Conservation (phyloP, 2,329 filamentous ascomycete species). For the Sclerotinia minor region DNA sequence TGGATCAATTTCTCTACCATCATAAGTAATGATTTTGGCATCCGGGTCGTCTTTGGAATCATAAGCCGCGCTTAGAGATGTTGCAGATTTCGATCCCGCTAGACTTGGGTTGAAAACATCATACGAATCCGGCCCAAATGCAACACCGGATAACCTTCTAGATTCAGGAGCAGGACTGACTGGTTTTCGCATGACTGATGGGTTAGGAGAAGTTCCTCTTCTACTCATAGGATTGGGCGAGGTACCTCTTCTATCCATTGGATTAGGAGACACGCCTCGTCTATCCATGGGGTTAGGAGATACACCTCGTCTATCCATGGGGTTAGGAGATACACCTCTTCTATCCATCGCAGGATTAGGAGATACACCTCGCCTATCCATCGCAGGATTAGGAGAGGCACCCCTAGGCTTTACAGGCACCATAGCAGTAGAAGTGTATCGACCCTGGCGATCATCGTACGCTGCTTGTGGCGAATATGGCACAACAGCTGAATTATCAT, state of each 20-base stretch:
- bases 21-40: conserved; percentile 72
- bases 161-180: conserved; percentile 68
- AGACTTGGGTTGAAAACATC: conserved; percentile 65
- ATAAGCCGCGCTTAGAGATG: conserved; percentile 38
- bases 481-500: conserved; percentile 31
- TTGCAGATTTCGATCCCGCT: conserved; percentile 42
- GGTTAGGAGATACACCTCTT: conserved; percentile 37
- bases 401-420: conserved; percentile 34
- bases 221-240: conserved; percentile 51
- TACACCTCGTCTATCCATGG: conserved; percentile 30
- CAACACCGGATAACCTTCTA: conserved; percentile 59
- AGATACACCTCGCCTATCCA: conserved; percentile 33
- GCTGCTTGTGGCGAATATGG: conserved; percentile 34
- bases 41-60: conserved; percentile 48
- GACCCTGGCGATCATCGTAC: conserved; percentile 39
- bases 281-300: conserved; percentile 34
- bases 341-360: conserved; percentile 31
- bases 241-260: conserved; percentile 58
- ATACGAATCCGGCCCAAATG: conserved; percentile 76
- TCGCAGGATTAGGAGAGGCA: conserved; percentile 36
- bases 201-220: conserved; percentile 49
- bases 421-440: conserved; percentile 40
- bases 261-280: conserved; percentile 37
- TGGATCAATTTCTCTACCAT: conserved; percentile 75
- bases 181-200: conserved; percentile 64